Evolutionary conservation across 768 basidiomycete genomes (phyloP).

Genomic region (Xerocomellus intermedius): DNA sequence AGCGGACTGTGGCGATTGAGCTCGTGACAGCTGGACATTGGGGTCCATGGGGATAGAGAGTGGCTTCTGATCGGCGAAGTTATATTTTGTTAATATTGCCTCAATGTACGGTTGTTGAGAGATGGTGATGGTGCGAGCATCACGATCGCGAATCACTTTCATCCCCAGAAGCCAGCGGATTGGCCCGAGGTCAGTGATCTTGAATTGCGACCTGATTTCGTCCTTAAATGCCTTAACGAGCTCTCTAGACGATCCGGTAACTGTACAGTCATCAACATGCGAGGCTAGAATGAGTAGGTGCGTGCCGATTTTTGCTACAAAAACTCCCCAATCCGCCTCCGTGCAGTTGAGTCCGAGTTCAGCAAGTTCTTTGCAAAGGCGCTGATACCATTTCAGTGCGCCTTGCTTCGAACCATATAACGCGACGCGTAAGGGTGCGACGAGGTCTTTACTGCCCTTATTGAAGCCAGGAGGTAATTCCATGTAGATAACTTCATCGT

Average conservation of each 20-base stretch:
- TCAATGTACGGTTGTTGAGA: too few relatives aligned
- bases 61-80: background rate
- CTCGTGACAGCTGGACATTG: background rate
- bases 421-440: constrained; percentile 6
- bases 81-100: background rate
- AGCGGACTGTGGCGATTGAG: background rate
- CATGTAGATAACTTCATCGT: constrained; percentile 43
- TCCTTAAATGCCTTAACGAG: constrained; percentile 3
- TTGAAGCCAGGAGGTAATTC: constrained; percentile 33
- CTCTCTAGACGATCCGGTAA: background rate
- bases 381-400: constrained; percentile 5
- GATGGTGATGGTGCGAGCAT: background rate
- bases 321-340: constrained; percentile 4
- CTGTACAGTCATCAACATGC: constrained; percentile 7
- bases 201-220: background rate
- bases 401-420: constrained; percentile 13
- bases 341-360: background rate
- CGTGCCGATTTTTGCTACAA: background rate
- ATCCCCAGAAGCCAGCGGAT: constrained; percentile 15
- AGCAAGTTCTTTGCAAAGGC: background rate
- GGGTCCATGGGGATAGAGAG: background rate
- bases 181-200: background rate
- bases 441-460: background rate
- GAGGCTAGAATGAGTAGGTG: background rate
- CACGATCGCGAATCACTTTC: background rate